Evolutionary conservation across 1,139 yeast genomes (phyloP).

Genomic region (Candida albicans): DNA sequence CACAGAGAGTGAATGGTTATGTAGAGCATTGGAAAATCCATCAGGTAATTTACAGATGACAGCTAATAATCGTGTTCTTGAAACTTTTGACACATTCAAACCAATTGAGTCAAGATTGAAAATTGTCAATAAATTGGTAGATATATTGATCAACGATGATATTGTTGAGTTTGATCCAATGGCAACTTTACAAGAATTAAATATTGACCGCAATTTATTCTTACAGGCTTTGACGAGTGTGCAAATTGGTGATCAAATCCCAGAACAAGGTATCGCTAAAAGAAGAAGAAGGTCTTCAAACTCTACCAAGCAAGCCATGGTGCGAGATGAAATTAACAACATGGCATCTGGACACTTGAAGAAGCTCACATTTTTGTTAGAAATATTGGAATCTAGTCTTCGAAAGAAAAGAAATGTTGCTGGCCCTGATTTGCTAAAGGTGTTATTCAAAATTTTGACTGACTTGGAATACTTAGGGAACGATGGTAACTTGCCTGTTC

Average conservation of each 20-base stretch:
- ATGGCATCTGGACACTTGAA: constrained; percentile 78
- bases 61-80: constrained; percentile 53
- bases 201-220: constrained; percentile 48
- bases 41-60: constrained; percentile 49
- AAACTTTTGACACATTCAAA: constrained; percentile 54
- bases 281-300: constrained; percentile 81
- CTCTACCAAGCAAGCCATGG: constrained; percentile 72
- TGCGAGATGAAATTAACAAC: constrained; percentile 64
- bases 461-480: constrained; percentile 86
- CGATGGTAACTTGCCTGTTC: constrained; percentile 88
- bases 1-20: constrained; percentile 61
- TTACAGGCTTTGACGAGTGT: constrained; percentile 50
- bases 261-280: constrained; percentile 56
- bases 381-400: constrained; percentile 61
- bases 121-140: constrained; percentile 61
- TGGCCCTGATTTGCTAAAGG: constrained; percentile 52
- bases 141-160: constrained; percentile 45
- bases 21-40: constrained; percentile 47
- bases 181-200: constrained; percentile 49
- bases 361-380: constrained; percentile 76
- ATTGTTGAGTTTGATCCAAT: constrained; percentile 52
- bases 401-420: constrained; percentile 27
- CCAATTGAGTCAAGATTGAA: constrained; percentile 55
- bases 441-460: constrained; percentile 69
- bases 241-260: constrained; percentile 44